A percentile compares a stretch with the other conserved stretches of the same genome.
Evolutionary conservation across 352 stramenopile species (phyloP).

Genomic region (Phytophthora multivora): DNA sequence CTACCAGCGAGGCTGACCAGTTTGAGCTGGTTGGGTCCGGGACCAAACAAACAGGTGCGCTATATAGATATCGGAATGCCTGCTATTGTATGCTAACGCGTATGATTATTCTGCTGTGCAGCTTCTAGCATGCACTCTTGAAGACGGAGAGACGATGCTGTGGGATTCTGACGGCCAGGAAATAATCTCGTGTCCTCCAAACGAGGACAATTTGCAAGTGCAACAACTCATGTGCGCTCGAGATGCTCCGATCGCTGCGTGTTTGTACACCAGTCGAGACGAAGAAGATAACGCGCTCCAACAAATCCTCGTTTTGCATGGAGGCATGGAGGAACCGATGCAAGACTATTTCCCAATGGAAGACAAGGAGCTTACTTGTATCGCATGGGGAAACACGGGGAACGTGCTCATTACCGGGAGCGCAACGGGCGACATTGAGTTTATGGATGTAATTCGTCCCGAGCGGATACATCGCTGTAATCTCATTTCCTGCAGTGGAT

Average conservation of each 20-base stretch:
- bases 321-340: slow-evolving; percentile 41
- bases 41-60: slow-evolving; percentile 37
- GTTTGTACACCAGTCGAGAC: slow-evolving; percentile 30
- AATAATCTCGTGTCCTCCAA: slow-evolving; percentile 29
- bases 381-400: slow-evolving; percentile 37
- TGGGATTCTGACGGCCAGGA: slow-evolving; percentile 38
- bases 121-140: slow-evolving; percentile 37
- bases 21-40: slow-evolving; percentile 39
- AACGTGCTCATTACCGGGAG: slow-evolving; percentile 36
- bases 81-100: background rate
- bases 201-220: slow-evolving; percentile 25
- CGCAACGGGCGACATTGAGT: slow-evolving; percentile 33
- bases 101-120: slow-evolving; percentile 8
- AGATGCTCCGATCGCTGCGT: slow-evolving; percentile 38
- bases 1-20: slow-evolving; percentile 29
- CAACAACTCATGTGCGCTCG: slow-evolving; percentile 41
- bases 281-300: slow-evolving; percentile 32
- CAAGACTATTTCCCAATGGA: slow-evolving; percentile 41
- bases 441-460: slow-evolving; percentile 36
- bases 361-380: slow-evolving; percentile 40
- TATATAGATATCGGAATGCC: background rate
- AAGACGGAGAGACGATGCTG: slow-evolving; percentile 35
- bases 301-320: slow-evolving; percentile 43
- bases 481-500: slow-evolving; percentile 21
- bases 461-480: slow-evolving; percentile 40